These are phyloP conservation scores for Populus hybrid DNA, from an alignment of 441 rosid species.

Conservation along the genomic window DNA sequence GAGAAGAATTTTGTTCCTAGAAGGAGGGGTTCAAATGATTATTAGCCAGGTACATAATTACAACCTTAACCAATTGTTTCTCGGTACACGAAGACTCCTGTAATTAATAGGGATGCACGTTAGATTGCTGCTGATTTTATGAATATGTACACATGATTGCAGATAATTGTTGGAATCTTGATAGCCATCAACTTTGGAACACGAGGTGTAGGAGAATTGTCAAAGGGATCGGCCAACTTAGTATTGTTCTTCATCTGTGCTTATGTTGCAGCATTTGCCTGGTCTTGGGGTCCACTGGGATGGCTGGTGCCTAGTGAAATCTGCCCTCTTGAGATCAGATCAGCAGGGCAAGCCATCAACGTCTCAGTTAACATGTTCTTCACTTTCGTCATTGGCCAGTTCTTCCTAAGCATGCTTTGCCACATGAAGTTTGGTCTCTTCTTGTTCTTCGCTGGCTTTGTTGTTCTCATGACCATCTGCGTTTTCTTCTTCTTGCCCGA, in stretches of 20 bases:
- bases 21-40: constrained; percentile 58
- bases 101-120: background rate
- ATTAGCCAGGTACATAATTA: constrained; percentile 39
- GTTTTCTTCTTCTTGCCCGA: constrained; percentile 47
- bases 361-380: too few species aligned
- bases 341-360: too few species aligned
- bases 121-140: background rate
- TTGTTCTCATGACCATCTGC: constrained; percentile 41
- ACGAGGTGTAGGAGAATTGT: background rate
- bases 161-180: constrained; percentile 19
- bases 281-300: too few species aligned
- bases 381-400: too few species aligned
- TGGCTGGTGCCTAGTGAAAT: too few species aligned
- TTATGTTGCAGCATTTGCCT: constrained; percentile 60
- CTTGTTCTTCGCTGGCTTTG: constrained; percentile 47
- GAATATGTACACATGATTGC: background rate
- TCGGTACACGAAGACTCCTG: too few species aligned
- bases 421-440: background rate
- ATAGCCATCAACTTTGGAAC: constrained; percentile 4
- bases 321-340: too few species aligned
- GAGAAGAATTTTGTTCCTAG: constrained; percentile 46
- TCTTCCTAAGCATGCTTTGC: too few species aligned
- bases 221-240: constrained; percentile 32
- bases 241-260: constrained; percentile 46
- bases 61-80: background rate